Base-by-base conservation (phyloP, 306 rosid genomes). In the Canavalia ensiformis region DNA sequence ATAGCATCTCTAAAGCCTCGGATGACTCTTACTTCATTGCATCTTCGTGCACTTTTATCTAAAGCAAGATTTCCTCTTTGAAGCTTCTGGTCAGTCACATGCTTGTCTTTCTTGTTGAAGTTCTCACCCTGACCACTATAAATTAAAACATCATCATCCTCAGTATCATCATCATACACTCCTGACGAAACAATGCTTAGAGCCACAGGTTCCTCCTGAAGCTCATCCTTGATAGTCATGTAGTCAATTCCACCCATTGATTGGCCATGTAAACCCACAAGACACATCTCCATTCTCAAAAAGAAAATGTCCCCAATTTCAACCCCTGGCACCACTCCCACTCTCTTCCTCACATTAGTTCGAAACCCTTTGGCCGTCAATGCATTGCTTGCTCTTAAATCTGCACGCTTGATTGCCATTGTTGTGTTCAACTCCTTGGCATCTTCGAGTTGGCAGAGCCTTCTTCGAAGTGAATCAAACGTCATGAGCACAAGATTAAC, bases 21-120 rank as follows among this genome's bases (percentile, higher is more conserved):
- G 39, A 91, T 86, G 47, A 91, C 93, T 85, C 96, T 85, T 18
- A 91, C 72, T 60, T 86, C 93, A 59, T 89, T 88, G 3, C 76
- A 76, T 6, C 86, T 85, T 2, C 77, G 74, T 28, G 84, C 59
- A 84, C 90, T 91, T 81, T 51, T 88, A 55, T 91, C 89, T 56
- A 91, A 77, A 59, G 96, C 90, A 57, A 91, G 96, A 83, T 91
- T 91, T 18, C 96, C 93, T 81, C 96, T 81, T 65, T 85, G 86
- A 85, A 91, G 96, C 88, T 89, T 91, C 86, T 91, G 93, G 83
- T 91, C 93, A 79, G 71, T 30, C 57, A 28, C 81, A n/a, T 72
- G 73, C 78, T 81, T 91, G 6, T 89, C 93, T 74, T 81, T 89
- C 81, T 80, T 89, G 50, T 78, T 82, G 80, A 79, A 86, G 70